A percentile compares a stretch with the other conserved stretches of the same genome.
These are phyloP conservation scores for Rhamnella rubrinervis DNA, from an alignment of 331 rosid genomes.

Conservation along the genomic window DNA sequence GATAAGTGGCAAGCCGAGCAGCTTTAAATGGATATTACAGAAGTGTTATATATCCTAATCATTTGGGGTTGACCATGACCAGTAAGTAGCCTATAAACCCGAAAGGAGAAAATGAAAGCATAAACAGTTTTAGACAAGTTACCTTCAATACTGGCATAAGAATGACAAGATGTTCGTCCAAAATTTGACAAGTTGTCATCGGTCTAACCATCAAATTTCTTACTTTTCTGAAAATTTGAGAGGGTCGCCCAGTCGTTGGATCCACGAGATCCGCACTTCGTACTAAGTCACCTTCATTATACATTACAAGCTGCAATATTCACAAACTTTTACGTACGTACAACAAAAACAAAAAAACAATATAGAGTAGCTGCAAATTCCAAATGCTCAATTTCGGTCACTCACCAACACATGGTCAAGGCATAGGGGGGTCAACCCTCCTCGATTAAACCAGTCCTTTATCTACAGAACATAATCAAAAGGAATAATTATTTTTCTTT, in stretches of 20 bases:
- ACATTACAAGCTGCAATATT: conserved; percentile 61
- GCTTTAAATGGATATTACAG: too few relatives aligned
- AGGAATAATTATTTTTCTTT: neutral
- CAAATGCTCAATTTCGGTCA: neutral
- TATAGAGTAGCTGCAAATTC: neutral
- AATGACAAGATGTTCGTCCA: conserved; percentile 39
- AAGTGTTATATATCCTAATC: too few relatives aligned
- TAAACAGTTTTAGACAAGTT: neutral
- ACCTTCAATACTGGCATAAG: conserved; percentile 62
- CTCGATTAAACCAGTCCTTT: conserved; percentile 72
- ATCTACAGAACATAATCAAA: conserved; percentile 24
- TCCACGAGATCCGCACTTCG: conserved; percentile 52
- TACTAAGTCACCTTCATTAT: conserved; percentile 66
- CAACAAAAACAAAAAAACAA: neutral
- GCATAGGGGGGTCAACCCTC: conserved; percentile 78
- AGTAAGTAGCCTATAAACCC: conserved; percentile 4
- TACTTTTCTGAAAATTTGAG: conserved; percentile 44
- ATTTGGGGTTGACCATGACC: too few relatives aligned
- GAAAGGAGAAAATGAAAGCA: neutral
- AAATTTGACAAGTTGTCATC: conserved; percentile 24
- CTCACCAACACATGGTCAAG: conserved; percentile 71
- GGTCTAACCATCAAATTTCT: conserved; percentile 40
- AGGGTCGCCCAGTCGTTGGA: conserved; percentile 53
- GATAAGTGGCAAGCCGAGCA: too few relatives aligned
- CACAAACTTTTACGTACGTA: neutral